Conservation (phyloP, 2,329 filamentous ascomycete species). For the Fusarium floridanum region DNA sequence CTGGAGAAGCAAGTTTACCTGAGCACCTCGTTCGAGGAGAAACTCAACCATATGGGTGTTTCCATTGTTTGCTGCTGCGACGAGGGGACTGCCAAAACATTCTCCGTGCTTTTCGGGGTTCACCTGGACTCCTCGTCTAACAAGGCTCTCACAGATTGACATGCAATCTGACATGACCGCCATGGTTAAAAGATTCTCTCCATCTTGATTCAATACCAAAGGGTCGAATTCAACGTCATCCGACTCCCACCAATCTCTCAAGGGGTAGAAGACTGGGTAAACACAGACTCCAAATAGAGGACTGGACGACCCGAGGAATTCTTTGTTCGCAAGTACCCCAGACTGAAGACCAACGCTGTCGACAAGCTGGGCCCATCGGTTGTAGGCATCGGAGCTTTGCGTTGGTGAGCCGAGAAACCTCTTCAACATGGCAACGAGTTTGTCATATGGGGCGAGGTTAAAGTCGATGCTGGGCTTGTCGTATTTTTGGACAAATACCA, state of each 20-base stretch:
- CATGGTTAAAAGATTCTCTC: neutral
- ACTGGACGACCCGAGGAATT: neutral
- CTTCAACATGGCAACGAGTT: neutral
- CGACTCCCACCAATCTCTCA: neutral
- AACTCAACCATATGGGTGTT: neutral
- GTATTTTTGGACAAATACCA: neutral
- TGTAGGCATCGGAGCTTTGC: neutral
- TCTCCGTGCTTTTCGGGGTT: neutral
- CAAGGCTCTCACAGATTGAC: neutral
- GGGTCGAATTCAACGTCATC: neutral
- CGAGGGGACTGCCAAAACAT: neutral
- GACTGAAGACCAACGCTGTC: no score
- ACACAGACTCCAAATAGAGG: neutral
- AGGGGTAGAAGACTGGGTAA: neutral
- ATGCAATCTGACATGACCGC: neutral
- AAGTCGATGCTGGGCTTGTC: neutral
- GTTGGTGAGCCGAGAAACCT: neutral
- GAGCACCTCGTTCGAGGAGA: neutral
- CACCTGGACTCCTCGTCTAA: neutral
- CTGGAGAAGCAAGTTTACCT: neutral
- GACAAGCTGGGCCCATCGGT: neutral
- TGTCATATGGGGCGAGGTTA: neutral
- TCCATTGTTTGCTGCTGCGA: rapidly evolving
- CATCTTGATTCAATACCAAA: neutral
- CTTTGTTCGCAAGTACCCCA: no score